Base-by-base conservation (phyloP, 2,329 filamentous ascomycete species). In the Penicillium sp. region DNA sequence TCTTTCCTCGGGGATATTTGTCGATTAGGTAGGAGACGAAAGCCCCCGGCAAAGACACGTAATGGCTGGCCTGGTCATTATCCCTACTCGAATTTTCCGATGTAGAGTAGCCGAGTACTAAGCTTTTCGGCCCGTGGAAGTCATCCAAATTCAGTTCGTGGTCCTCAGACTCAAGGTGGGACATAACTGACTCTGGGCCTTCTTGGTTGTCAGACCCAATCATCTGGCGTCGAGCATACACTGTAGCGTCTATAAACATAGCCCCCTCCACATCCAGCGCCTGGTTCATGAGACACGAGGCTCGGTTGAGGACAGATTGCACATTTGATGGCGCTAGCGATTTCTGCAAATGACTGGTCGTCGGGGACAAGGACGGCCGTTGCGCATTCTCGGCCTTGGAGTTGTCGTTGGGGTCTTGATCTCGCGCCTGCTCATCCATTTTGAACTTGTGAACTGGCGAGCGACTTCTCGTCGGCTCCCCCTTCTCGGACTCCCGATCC, bases 191-290 rank as follows among this genome's bases (percentile, higher is more conserved):
- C 11, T 43, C 27, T 32, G 29, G 4, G 29, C 4, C 4, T 44
- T 40, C 11, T 9, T 13, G 4, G 29, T 9, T 3, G 6, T 48
- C 35, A 7, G 39, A 42, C 11, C 51, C 50, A 32, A 56, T 47
- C 33, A 51, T 48, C 26, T 53, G 50, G 5, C 54, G 48, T n/a
- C 54, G 49, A 18, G 52, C 45, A 35, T 55, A 57, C 28, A 48
- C 56, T 13, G 46, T 51, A 3, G 54, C 51, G 34, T 58, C 54
- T 18, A 58, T 52, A 26, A 58, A 58, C 47, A 57, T 53, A 5
- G 43, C 50, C 2, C 56, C 56, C 28, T 58, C 56, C 1, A 57
- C 49, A 9, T 58, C 56, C 8, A 58, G 42, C 1, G 56, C 52
- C 25, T 58, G 52, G 8, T 53, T 47, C 35, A 58, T 53, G 18